These are phyloP conservation scores for Ormosia semicastrata DNA, from an alignment of 306 rosid genomes.

Conservation along the genomic window DNA sequence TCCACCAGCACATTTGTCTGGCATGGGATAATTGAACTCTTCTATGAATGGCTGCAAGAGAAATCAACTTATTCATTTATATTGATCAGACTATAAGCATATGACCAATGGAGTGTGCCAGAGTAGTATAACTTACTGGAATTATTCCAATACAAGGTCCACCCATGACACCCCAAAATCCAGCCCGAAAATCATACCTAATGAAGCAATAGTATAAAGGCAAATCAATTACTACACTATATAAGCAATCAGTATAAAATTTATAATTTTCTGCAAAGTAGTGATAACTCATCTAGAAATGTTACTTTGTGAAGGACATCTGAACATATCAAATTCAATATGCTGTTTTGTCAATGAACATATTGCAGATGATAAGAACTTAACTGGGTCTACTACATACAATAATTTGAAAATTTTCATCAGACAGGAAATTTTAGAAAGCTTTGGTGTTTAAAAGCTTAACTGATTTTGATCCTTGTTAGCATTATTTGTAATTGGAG, in stretches of 20 bases:
- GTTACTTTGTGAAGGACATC: neutral
- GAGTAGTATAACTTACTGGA: slow-evolving; percentile 57
- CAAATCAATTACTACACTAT: slow-evolving; percentile 17
- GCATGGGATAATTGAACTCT: slow-evolving; percentile 78
- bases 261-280: neutral
- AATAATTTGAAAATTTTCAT: neutral
- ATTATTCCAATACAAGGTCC: slow-evolving; percentile 95
- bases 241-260: neutral
- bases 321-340: neutral
- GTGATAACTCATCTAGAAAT: neutral
- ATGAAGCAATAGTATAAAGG: slow-evolving; percentile 20
- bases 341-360: neutral
- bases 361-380: neutral
- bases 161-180: slow-evolving; percentile 95
- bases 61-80: slow-evolving; percentile 22
- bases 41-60: slow-evolving; percentile 86
- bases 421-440: slow-evolving; percentile 7
- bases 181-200: slow-evolving; percentile 93
- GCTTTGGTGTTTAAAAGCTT: slow-evolving; percentile 1
- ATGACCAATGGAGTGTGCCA: neutral
- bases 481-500: neutral
- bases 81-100: slow-evolving; percentile 4
- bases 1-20: slow-evolving; percentile 83
- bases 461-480: neutral
- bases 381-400: neutral